Conservation (phyloP, 2,329 filamentous ascomycete species). For the Xylaria sp. region DNA sequence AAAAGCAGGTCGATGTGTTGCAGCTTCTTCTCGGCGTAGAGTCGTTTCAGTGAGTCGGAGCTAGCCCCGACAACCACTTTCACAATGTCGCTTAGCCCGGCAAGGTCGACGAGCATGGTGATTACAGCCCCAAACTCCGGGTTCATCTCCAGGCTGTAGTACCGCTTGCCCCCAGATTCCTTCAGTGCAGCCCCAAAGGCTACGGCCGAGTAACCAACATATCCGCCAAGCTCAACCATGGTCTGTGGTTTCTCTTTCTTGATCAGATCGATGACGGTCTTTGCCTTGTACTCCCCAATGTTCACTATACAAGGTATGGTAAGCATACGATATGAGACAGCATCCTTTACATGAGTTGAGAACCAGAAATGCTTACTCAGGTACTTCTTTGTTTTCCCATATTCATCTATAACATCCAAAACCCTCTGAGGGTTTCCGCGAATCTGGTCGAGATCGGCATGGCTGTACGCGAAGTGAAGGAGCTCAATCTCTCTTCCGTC, state of each 20-base stretch:
- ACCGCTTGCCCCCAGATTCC: slow-evolving; percentile 64
- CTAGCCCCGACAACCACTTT: slow-evolving; percentile 72
- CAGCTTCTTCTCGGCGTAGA: slow-evolving; percentile 58
- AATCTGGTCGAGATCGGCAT: slow-evolving; percentile 63
- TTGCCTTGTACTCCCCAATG: slow-evolving; percentile 74
- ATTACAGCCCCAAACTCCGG: slow-evolving; percentile 75
- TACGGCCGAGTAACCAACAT: slow-evolving; percentile 80
- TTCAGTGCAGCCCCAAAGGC: slow-evolving; percentile 71
- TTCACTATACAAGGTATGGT: slow-evolving; percentile 55
- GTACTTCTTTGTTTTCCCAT: slow-evolving; percentile 64
- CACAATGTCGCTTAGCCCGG: slow-evolving; percentile 71
- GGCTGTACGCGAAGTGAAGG: slow-evolving; percentile 67
- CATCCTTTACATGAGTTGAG: neutral
- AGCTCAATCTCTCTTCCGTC: slow-evolving; percentile 77
- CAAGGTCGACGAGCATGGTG: slow-evolving; percentile 69
- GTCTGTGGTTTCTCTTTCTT: slow-evolving; percentile 64
- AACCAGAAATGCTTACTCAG: slow-evolving; percentile 48
- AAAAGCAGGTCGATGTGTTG: slow-evolving; percentile 72
- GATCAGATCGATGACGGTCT: slow-evolving; percentile 71
- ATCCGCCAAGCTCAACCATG: slow-evolving; percentile 81
- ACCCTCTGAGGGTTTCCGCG: slow-evolving; percentile 66
- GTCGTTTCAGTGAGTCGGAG: slow-evolving; percentile 62
- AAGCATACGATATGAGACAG: neutral
- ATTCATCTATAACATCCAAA: slow-evolving; percentile 72
- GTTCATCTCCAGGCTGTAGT: slow-evolving; percentile 74